Evolutionary conservation across 2,329 filamentous ascomycete genomes (phyloP).

Genomic region (Colletotrichum higginsianum): DNA sequence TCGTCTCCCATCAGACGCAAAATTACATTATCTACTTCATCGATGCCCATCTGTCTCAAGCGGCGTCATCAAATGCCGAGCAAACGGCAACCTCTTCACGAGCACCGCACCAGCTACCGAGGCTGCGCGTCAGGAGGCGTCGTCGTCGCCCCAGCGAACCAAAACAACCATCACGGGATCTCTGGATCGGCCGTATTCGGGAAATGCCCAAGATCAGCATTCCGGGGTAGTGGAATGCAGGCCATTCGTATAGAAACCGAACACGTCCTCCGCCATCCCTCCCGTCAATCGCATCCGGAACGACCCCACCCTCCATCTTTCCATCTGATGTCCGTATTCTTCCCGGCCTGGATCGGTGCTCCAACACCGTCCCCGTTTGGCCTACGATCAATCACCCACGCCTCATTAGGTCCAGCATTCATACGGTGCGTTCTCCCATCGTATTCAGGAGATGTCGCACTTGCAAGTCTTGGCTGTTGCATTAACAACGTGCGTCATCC

Average conservation of each 20-base stretch:
- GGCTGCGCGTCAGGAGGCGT: slow-evolving; percentile 12
- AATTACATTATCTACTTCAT: too few relatives aligned
- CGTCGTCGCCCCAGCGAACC: slow-evolving; percentile 9
- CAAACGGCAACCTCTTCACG: slow-evolving; percentile 19
- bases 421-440: slow-evolving; percentile 6
- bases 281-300: slow-evolving; percentile 11
- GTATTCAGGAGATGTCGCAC: neutral
- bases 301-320: slow-evolving; percentile 15
- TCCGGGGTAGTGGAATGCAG: slow-evolving; percentile 16
- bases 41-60: neutral
- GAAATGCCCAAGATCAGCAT: slow-evolving; percentile 9
- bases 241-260: slow-evolving; percentile 30
- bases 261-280: slow-evolving; percentile 23
- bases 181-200: slow-evolving; percentile 31
- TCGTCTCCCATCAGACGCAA: too few relatives aligned
- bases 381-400: slow-evolving; percentile 5
- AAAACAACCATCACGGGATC: slow-evolving; percentile 9
- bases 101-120: slow-evolving; percentile 9
- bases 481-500: neutral
- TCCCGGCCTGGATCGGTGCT: slow-evolving; percentile 4
- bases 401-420: slow-evolving; percentile 2
- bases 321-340: slow-evolving; percentile 21
- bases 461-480: neutral
- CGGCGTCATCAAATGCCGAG: neutral
- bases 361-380: neutral